Percentiles rank a stretch among this genome's conserved stretches.
phyloP scores from a whole-genome alignment of 495 filamentous ascomycete genomes.

The Echria macrotheca region DNA sequence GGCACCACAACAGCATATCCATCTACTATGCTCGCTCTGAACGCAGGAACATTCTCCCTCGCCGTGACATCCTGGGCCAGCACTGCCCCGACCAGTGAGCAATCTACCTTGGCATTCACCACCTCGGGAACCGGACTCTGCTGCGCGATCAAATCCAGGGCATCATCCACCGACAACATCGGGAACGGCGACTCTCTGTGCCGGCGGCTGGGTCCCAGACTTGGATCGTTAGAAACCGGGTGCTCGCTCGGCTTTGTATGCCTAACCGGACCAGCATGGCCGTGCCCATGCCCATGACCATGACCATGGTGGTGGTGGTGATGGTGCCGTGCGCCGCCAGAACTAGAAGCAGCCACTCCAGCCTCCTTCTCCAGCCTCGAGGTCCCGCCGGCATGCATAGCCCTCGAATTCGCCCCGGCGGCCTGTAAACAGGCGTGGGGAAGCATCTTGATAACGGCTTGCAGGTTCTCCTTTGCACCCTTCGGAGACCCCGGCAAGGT shows the following conservation, averaged over 20 bases:
- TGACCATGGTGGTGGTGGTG: constrained; percentile 45
- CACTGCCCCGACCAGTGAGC: constrained; percentile 63
- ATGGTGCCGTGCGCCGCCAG: constrained; percentile 17
- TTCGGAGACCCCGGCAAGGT: constrained; percentile 94
- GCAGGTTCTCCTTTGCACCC: constrained; percentile 94
- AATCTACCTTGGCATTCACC: constrained; percentile 53
- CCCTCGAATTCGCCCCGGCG: constrained; percentile 73
- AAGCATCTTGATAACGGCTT: constrained; percentile 78
- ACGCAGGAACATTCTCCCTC: constrained; percentile 80
- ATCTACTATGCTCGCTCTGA: constrained; percentile 92
- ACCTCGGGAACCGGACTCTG: constrained; percentile 58
- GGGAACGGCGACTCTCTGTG: constrained; percentile 86
- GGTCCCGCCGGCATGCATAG: constrained; percentile 73
- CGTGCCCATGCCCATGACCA: constrained; percentile 48
- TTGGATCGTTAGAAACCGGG: constrained; percentile 73
- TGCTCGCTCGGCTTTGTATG: constrained; percentile 57
- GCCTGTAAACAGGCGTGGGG: constrained; percentile 92
- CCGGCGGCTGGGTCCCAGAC: constrained; percentile 67
- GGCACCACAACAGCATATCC: constrained; percentile 79
- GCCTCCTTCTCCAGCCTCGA: constrained; percentile 81
- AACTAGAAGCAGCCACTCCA: constrained; percentile 35
- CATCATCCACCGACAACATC: constrained; percentile 81
- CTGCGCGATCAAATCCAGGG: constrained; percentile 62
- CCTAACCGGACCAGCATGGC: constrained; percentile 57
- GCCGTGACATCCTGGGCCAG: constrained; percentile 80